Evolutionary conservation across 2,329 filamentous ascomycete genomes (phyloP).

Genomic region (Ophiocordyceps camponoti-saundersi): DNA sequence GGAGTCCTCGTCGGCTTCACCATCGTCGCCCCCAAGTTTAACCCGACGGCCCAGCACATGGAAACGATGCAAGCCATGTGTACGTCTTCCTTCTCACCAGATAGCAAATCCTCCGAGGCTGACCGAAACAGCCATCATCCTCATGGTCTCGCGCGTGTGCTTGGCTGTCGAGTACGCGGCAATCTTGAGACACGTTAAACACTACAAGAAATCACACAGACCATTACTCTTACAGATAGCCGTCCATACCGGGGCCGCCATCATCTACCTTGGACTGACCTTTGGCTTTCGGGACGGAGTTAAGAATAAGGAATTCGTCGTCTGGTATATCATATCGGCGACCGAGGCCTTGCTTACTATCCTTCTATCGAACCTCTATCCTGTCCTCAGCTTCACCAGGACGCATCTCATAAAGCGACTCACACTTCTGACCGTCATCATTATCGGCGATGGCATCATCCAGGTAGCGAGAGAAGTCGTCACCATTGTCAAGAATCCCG

Average conservation of each 20-base stretch:
- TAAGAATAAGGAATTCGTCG: constrained; percentile 17
- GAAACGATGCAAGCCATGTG: constrained; percentile 1
- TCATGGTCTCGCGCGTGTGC: constrained; percentile 34
- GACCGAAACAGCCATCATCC: constrained; percentile 18
- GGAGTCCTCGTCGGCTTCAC: constrained; percentile 1
- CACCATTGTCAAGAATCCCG: constrained; percentile 24
- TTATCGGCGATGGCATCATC: constrained; percentile 49
- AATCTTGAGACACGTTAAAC: constrained; percentile 24
- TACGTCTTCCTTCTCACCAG: neutral
- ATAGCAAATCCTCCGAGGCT: neutral
- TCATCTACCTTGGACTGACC: constrained; percentile 23
- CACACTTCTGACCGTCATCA: constrained; percentile 46
- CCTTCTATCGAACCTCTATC: constrained; percentile 33
- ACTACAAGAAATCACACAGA: constrained; percentile 17
- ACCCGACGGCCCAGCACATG: neutral
- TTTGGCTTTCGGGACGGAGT: constrained; percentile 17
- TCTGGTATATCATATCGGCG: constrained; percentile 36
- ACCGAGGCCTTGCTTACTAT: constrained; percentile 35
- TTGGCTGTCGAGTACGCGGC: constrained; percentile 36
- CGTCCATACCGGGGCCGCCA: constrained; percentile 16
- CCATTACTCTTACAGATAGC: constrained; percentile 18
- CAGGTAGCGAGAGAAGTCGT: constrained; percentile 35
- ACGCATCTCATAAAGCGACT: constrained; percentile 48
- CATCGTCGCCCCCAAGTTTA: constrained; percentile 1
- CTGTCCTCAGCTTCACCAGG: constrained; percentile 40